phyloP scores from a whole-genome alignment of 2,329 filamentous ascomycete species.

The Pseudogymnoascus sp. region DNA sequence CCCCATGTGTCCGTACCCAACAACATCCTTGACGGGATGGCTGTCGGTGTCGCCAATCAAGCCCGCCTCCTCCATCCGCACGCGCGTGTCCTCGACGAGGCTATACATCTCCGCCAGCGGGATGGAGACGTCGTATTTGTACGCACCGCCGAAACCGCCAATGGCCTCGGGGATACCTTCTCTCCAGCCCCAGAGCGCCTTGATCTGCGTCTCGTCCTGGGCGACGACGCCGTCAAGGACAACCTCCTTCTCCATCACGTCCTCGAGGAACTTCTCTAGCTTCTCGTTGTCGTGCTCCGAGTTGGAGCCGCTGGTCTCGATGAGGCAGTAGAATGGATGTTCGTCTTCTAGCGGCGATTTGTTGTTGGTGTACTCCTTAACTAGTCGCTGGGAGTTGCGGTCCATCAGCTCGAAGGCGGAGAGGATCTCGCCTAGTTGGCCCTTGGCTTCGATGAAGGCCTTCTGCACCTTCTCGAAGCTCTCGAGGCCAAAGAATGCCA shows the following conservation, averaged over 20 bases:
- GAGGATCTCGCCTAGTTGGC: conserved; percentile 84
- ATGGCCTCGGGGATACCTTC: conserved; percentile 87
- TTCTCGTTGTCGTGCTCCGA: conserved; percentile 89
- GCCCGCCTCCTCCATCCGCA: conserved; percentile 62
- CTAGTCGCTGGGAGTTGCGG: conserved; percentile 66
- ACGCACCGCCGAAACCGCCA: conserved; percentile 86
- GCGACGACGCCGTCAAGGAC: conserved; percentile 85
- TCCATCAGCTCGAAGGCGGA: conserved; percentile 99
- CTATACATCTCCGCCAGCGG: conserved; percentile 79
- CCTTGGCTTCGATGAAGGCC: conserved; percentile 83
- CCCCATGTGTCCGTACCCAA: conserved; percentile 97
- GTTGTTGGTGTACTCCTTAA: conserved; percentile 63
- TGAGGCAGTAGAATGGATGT: conserved; percentile 89
- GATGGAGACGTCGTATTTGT: conserved; percentile 98
- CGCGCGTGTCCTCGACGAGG: conserved; percentile 76
- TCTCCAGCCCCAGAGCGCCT: conserved; percentile 80
- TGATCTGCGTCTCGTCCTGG: conserved; percentile 84
- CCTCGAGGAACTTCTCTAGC: conserved; percentile 79
- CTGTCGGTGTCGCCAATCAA: conserved; percentile 68
- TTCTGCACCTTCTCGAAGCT: conserved; percentile 82
- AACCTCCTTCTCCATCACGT: conserved; percentile 81
- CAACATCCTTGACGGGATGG: conserved; percentile 75
- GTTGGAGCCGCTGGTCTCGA: conserved; percentile 95
- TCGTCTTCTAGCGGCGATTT: conserved; percentile 73
- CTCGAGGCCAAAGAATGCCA: conserved; percentile 85